Base-by-base conservation (phyloP, 2,329 filamentous ascomycete genomes). In the Xylariaceae sp. region DNA sequence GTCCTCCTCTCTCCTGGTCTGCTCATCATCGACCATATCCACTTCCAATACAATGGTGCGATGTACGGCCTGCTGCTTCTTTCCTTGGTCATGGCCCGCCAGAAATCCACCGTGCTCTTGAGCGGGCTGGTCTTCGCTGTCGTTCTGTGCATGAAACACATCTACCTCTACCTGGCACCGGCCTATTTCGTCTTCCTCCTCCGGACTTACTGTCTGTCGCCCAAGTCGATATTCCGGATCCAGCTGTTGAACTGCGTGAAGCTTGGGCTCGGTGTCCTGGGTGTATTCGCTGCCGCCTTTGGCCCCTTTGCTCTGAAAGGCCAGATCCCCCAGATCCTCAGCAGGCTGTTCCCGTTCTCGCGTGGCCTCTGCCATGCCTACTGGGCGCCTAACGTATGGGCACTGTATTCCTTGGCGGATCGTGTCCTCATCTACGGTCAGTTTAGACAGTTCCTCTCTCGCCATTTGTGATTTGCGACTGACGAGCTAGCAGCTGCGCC, bases 41-140 rank as follows among this genome's bases (percentile, higher is more conserved):
- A 83, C 63, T 98, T 98, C 63, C 92, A 98, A 69, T 98, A 98
- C 69, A 98, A 98, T 68, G 90, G 92, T 28, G 88, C 89, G 65
- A 79, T 98, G 65, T 98, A 97, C 60, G 92, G 92, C 26, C 69
- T 97, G 30, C 70, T 98, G 35, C 76, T 97, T 26, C 71, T 90
- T 38, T 97, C 92, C 2, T 73, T 98, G 33, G 84, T 94, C 2
- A 68, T 94, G 43, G 88, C 88, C 5, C 81, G 87, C 35, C 78
- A 82, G 52, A 78, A 76, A 56, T 83, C 83, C 3, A 85, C 85
- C 0, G 69, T 92, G 23, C 73, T 97, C 9, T 69, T 71, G 31
- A 92, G 88, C 52, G 92, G 88, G 0, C 68, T 94, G 2, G 64
- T 88, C 5, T 98, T 97, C 61, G 89, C 90, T 2, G 73, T 75